Evolutionary conservation across 805 yeast genomes (phyloP).

Genomic region (Isabelozyma gotoi): DNA sequence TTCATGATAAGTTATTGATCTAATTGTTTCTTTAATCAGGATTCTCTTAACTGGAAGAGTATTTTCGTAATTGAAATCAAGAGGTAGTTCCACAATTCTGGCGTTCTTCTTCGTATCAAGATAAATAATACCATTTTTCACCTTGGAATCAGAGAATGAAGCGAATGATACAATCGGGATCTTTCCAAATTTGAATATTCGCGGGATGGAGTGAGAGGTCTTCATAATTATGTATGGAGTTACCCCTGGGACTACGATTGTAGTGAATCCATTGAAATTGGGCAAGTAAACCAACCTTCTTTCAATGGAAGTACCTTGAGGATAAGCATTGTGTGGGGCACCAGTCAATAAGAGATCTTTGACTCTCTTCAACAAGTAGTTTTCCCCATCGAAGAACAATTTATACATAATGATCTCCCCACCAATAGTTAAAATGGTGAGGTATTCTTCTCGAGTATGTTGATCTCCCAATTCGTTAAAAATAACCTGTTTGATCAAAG

Average conservation of each 20-base stretch:
- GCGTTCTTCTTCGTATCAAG: constrained; percentile 72
- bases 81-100: constrained; percentile 53
- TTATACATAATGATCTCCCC: constrained; percentile 76
- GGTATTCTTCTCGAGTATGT: constrained; percentile 52
- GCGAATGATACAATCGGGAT: constrained; percentile 69
- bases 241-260: constrained; percentile 71
- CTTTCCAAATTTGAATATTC: constrained; percentile 65
- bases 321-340: constrained; percentile 77
- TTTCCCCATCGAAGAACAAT: constrained; percentile 48
- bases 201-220: constrained; percentile 59
- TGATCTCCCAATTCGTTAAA: constrained; percentile 67
- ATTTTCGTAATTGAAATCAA: constrained; percentile 53
- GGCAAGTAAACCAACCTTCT: constrained; percentile 62
- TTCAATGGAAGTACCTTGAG: constrained; percentile 67
- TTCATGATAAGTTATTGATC: constrained; percentile 68
- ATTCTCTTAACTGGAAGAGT: constrained; percentile 58
- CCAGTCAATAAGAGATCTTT: constrained; percentile 58
- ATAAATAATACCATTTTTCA: constrained; percentile 58
- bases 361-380: constrained; percentile 41
- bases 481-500: constrained; percentile 65
- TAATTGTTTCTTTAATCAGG: constrained; percentile 59
- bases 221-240: constrained; percentile 71
- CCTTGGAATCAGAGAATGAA: constrained; percentile 41
- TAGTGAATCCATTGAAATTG: constrained; percentile 55
- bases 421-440: constrained; percentile 74